Conservation (phyloP, 768 basidiomycete species). For the Xerocomellus amylosporus region DNA sequence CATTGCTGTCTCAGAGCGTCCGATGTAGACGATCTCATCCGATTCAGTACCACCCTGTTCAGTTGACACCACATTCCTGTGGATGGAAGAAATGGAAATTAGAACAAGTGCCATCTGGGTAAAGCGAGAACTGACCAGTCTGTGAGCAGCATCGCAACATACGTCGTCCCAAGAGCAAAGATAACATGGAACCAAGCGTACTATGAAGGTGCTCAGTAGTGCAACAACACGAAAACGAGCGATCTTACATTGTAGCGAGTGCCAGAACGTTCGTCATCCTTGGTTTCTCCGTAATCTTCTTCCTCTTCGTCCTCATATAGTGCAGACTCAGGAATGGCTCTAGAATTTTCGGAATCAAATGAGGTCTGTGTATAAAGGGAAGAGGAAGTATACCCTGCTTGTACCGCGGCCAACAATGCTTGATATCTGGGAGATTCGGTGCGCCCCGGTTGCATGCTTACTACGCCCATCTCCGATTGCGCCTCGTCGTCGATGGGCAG, state of each 20-base stretch:
- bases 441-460: conserved; percentile 78
- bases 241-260: conserved; percentile 87
- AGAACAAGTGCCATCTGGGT: background rate
- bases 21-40: conserved; percentile 83
- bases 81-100: conserved; percentile 3
- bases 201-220: conserved; percentile 38
- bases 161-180: conserved; percentile 95
- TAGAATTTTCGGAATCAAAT: conserved; percentile 25
- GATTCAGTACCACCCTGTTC: conserved; percentile 47
- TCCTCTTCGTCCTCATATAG: conserved; percentile 76
- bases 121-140: conserved; percentile 76
- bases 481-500: conserved; percentile 52
- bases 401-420: conserved; percentile 91
- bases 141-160: conserved; percentile 93
- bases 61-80: conserved; percentile 73
- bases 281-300: conserved; percentile 65
- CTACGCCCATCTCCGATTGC: conserved; percentile 70
- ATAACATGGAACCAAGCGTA: conserved; percentile 99
- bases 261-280: conserved; percentile 91
- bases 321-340: conserved; percentile 91
- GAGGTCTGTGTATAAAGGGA: background rate
- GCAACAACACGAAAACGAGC: background rate
- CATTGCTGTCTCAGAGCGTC: conserved; percentile 95
- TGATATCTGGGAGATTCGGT: conserved; percentile 90
- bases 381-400: conserved; percentile 69